Conservation (phyloP, 2,329 filamentous ascomycete genomes). For the Sporothrix humicola region DNA sequence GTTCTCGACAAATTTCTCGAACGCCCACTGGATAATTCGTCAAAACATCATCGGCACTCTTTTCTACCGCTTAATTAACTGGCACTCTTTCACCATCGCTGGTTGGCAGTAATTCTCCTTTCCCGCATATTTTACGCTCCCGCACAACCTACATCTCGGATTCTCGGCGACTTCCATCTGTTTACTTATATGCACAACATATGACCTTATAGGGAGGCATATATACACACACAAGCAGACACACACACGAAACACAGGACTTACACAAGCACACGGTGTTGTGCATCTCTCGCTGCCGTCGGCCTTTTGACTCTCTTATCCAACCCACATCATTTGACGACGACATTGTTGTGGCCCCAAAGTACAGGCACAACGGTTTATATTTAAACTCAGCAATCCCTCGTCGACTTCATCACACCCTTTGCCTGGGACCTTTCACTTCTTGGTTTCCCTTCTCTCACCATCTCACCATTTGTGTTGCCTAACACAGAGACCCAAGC, state of each 20-base stretch:
- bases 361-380: neutral
- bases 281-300: neutral
- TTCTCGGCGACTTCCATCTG: conserved; percentile 19
- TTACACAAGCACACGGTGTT: conserved; percentile 9
- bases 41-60: conserved; percentile 10
- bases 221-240: conserved; percentile 17
- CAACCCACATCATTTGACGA: neutral
- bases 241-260: neutral
- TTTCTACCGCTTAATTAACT: conserved; percentile 27
- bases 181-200: conserved; percentile 24
- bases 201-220: conserved; percentile 24
- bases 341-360: neutral
- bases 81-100: neutral
- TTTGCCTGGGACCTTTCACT: neutral
- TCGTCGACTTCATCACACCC: neutral
- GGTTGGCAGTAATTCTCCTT: neutral
- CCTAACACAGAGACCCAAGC: neutral
- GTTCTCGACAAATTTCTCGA: neutral
- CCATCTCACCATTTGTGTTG: neutral
- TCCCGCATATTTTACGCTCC: neutral
- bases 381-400: conserved; percentile 5
- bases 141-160: conserved; percentile 1
- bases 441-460: neutral
- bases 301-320: neutral
- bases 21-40: conserved; percentile 18